These are phyloP conservation scores for Domatiomyces globalis DNA, from an alignment of 2,329 filamentous ascomycete species.

Conservation along the genomic window DNA sequence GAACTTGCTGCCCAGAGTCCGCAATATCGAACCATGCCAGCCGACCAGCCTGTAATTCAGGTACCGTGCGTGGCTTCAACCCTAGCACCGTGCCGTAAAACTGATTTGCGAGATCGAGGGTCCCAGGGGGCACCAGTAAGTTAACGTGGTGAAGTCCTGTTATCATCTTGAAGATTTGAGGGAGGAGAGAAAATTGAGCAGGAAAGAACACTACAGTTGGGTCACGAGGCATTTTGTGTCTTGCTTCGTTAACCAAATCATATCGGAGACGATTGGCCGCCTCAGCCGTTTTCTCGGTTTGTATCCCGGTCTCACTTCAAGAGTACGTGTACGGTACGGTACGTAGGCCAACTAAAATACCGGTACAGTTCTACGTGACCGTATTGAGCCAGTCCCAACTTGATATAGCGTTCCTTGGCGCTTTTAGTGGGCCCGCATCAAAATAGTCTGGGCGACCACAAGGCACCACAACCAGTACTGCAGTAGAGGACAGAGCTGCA, in stretches of 20 bases:
- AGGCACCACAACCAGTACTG: too few species aligned
- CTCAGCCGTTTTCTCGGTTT: too few species aligned
- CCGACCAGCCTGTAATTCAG: conserved; percentile 35
- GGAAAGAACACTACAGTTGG: not conserved
- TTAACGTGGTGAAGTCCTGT: conserved; percentile 44
- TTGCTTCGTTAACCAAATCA: not conserved
- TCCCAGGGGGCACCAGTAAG: conserved; percentile 41
- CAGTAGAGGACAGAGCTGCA: too few species aligned
- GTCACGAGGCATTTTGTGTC: not conserved
- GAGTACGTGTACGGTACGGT: not conserved
- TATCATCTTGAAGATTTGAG: conserved; percentile 28
- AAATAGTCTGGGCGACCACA: too few species aligned
- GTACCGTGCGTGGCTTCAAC: conserved; percentile 39
- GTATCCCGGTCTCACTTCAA: not conserved
- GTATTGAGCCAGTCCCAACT: too few species aligned
- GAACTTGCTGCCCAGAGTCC: conserved; percentile 29
- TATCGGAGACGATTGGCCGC: not conserved
- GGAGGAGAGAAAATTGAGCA: not conserved
- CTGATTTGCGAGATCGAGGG: conserved; percentile 36
- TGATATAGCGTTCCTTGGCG: too few species aligned
- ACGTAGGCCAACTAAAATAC: too few species aligned
- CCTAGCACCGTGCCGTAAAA: conserved; percentile 47
- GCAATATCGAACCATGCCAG: conserved; percentile 38
- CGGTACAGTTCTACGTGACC: too few species aligned
- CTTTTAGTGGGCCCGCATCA: too few species aligned